Conservation (phyloP, 1,284 basidiomycete species). For the Ceratobasidium papillatum region DNA sequence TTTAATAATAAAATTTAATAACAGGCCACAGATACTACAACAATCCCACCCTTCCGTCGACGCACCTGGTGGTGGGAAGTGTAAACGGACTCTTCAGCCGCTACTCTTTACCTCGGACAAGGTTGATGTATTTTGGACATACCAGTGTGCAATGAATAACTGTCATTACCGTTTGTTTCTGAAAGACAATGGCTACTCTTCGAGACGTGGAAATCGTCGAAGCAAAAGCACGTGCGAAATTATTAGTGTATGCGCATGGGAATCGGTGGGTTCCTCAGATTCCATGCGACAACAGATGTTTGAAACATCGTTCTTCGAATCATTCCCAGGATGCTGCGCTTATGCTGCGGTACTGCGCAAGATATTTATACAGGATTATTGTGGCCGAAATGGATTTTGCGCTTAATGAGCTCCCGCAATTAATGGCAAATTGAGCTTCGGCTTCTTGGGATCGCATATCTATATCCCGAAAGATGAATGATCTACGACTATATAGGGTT, state of each 20-base stretch:
- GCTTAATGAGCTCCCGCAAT: too few relatives aligned
- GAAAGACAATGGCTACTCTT: too few relatives aligned
- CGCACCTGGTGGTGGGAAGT: slow-evolving; percentile 17
- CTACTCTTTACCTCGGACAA: background rate
- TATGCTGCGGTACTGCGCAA: background rate
- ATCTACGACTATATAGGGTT: too few relatives aligned
- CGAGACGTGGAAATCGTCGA: too few relatives aligned
- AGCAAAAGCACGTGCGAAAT: too few relatives aligned
- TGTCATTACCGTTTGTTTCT: background rate
- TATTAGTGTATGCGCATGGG: background rate
- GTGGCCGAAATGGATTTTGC: too few relatives aligned
- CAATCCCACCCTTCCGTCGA: slow-evolving; percentile 6
- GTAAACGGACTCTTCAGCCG: background rate
- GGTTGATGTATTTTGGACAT: background rate
- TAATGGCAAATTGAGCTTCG: too few relatives aligned
- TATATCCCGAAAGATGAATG: too few relatives aligned
- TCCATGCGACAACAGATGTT: too few relatives aligned
- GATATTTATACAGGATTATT: background rate
- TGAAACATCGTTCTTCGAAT: too few relatives aligned
- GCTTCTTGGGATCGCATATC: too few relatives aligned
- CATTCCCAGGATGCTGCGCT: background rate
- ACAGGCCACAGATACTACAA: slow-evolving; percentile 4
- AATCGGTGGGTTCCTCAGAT: too few relatives aligned
- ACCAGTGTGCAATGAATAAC: background rate
- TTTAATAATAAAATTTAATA: background rate